These are phyloP conservation scores for Tinospora cordifolia DNA, from an alignment of 164 flowering plant genomes.

Conservation along the genomic window DNA sequence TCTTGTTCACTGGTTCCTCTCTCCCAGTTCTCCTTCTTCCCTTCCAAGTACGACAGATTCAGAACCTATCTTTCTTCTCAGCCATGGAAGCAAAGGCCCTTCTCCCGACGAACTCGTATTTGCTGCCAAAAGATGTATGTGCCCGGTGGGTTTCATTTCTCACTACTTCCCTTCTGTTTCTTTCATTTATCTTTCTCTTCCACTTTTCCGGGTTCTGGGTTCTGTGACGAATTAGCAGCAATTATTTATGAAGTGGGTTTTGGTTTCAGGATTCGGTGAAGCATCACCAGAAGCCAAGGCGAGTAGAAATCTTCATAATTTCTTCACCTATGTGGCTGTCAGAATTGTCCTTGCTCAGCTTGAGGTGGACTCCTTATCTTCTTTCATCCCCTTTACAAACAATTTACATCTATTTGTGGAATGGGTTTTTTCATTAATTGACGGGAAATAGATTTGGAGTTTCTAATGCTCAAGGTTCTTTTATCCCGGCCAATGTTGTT, in stretches of 20 bases:
- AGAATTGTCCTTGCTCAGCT: constrained; percentile 74
- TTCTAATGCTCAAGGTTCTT: no score
- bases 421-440: no score
- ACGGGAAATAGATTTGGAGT: no score
- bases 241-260: not conserved
- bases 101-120: constrained; percentile 22
- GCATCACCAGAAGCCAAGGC: constrained; percentile 91
- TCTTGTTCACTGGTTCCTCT: constrained; percentile 24
- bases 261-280: constrained; percentile 79
- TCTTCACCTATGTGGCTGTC: constrained; percentile 78
- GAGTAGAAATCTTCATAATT: constrained; percentile 60
- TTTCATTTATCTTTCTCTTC: not conserved
- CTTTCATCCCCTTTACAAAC: no score
- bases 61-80: constrained; percentile 16
- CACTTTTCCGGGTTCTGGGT: not conserved
- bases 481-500: no score
- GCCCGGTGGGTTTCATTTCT: constrained; percentile 45
- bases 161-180: not conserved
- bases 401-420: no score
- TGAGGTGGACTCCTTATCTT: constrained; percentile 32
- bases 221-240: not conserved
- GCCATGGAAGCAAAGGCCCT: constrained; percentile 31
- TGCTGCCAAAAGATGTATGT: constrained; percentile 77
- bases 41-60: constrained; percentile 25
- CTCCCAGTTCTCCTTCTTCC: constrained; percentile 25